Evolutionary conservation across 2,329 filamentous ascomycete genomes (phyloP).

Genomic region (Phyllosticta citrichinensis): DNA sequence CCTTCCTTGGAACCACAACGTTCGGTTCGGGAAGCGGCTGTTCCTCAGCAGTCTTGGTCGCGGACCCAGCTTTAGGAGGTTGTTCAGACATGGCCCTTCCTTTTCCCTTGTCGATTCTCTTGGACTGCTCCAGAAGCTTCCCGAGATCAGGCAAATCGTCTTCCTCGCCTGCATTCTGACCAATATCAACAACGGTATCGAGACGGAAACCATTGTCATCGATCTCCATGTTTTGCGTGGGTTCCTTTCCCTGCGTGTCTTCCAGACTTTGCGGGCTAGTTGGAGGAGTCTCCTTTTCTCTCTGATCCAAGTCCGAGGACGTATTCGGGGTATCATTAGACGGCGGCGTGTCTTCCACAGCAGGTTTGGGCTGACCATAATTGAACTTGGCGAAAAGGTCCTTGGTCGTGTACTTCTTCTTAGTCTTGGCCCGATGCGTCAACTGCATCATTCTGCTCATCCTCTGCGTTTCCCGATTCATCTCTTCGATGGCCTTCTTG

Average conservation of each 20-base stretch:
- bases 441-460: conserved; percentile 85
- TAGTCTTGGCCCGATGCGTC: conserved; percentile 73
- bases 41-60: not conserved
- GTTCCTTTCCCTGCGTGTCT: not conserved
- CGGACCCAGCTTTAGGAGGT: not conserved
- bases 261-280: conserved; percentile 31
- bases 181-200: conserved; percentile 6
- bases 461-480: conserved; percentile 82
- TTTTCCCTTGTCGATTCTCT: conserved; percentile 48
- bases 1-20: not conserved
- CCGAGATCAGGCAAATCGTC: conserved; percentile 18
- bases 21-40: not conserved
- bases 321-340: not conserved
- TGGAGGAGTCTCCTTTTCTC: conserved; percentile 31
- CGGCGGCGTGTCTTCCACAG: not conserved
- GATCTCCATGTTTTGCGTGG: not conserved
- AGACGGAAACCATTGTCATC: not conserved
- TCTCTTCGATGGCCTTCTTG: conserved; percentile 90
- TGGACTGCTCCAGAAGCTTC: conserved; percentile 21
- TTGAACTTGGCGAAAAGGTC: conserved; percentile 80
- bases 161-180: conserved; percentile 10
- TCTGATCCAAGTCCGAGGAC: conserved; percentile 54
- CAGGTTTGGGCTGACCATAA: conserved; percentile 40
- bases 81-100: conserved; percentile 36
- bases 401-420: conserved; percentile 79